Conservation (phyloP, 805 yeast genomes). For the Grigorovia yakushimaensis region DNA sequence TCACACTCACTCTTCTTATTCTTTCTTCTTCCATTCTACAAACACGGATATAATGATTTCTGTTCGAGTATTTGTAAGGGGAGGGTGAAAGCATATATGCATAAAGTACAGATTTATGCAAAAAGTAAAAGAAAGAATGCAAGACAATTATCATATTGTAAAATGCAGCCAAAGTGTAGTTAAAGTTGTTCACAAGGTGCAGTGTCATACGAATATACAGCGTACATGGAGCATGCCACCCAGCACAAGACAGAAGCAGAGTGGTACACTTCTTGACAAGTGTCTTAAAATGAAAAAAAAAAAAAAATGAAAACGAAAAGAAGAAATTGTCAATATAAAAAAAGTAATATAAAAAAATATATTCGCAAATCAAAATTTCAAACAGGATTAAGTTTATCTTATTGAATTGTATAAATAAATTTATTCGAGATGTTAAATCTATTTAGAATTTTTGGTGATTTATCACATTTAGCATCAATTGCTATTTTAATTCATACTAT, state of each 20-base stretch:
- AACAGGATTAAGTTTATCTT: neutral
- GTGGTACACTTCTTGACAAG: neutral
- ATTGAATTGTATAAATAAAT: too few relatives aligned
- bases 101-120: neutral
- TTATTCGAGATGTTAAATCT: slow-evolving; percentile 13
- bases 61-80: too few relatives aligned
- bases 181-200: too few relatives aligned
- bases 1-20: neutral
- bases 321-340: neutral
- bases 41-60: too few relatives aligned
- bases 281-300: neutral
- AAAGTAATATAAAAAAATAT: neutral
- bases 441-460: slow-evolving; percentile 40
- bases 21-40: too few relatives aligned
- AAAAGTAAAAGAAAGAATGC: neutral
- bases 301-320: neutral
- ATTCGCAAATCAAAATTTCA: neutral
- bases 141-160: too few relatives aligned
- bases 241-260: too few relatives aligned
- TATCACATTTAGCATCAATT: slow-evolving; percentile 74
- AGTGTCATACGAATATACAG: too few relatives aligned
- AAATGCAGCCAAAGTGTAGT: too few relatives aligned
- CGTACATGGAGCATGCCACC: too few relatives aligned
- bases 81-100: too few relatives aligned
- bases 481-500: slow-evolving; percentile 68